These are phyloP conservation scores for Calonectria hongkongensis DNA, from an alignment of 2,329 filamentous ascomycete species.

Conservation along the genomic window DNA sequence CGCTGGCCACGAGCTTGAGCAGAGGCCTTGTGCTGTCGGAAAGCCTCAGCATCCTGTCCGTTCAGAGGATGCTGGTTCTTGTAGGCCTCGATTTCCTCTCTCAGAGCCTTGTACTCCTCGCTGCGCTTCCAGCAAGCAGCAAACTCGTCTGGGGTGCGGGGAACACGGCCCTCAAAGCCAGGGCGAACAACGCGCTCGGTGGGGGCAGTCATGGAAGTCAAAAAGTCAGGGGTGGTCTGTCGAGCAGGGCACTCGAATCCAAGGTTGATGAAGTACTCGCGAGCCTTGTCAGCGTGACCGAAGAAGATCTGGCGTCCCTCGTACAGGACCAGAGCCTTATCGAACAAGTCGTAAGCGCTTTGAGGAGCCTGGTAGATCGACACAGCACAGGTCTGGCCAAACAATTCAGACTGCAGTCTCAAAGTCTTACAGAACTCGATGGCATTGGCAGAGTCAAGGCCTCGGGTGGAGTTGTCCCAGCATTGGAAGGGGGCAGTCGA, in stretches of 20 bases:
- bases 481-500: constrained; percentile 37
- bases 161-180: constrained; percentile 32
- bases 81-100: constrained; percentile 33
- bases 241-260: constrained; percentile 38
- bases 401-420: constrained; percentile 35
- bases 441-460: constrained; percentile 38
- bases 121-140: constrained; percentile 36
- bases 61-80: constrained; percentile 31
- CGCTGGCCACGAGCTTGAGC: constrained; percentile 32
- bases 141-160: constrained; percentile 38
- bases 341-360: constrained; percentile 38
- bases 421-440: constrained; percentile 40
- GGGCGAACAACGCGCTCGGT: constrained; percentile 30
- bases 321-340: constrained; percentile 39
- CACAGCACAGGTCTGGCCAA: constrained; percentile 40
- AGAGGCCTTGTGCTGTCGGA: constrained; percentile 37
- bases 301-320: constrained; percentile 41
- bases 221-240: constrained; percentile 37
- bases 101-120: constrained; percentile 28
- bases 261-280: constrained; percentile 36
- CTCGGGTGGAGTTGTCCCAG: constrained; percentile 39
- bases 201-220: constrained; percentile 39
- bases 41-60: constrained; percentile 32
- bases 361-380: constrained; percentile 41
- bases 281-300: constrained; percentile 32